Evolutionary conservation across 2,329 filamentous ascomycete species (phyloP).

Genomic region (Calonectria pseudoreteaudii): DNA sequence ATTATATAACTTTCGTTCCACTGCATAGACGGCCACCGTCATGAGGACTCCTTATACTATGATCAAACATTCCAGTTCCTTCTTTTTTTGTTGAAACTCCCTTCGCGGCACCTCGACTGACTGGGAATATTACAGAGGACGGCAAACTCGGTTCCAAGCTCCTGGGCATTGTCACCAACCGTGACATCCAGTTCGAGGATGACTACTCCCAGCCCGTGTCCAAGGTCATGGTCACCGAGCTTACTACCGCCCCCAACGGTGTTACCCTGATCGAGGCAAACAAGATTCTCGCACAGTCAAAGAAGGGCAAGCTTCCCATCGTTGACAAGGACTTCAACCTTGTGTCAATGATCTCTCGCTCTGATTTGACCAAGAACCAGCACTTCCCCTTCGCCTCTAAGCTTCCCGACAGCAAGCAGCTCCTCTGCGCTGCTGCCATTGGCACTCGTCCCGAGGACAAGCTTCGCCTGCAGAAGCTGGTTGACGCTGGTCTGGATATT

Average conservation of each 20-base stretch:
- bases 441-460: slow-evolving; percentile 97
- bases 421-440: slow-evolving; percentile 94
- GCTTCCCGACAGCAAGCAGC: slow-evolving; percentile 95
- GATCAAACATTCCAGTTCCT: slow-evolving; percentile 42
- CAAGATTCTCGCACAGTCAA: slow-evolving; percentile 90
- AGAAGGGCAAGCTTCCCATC: slow-evolving; percentile 98
- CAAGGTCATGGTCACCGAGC: slow-evolving; percentile 94
- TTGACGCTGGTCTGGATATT: slow-evolving; percentile 94
- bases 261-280: slow-evolving; percentile 91
- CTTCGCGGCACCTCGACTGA: slow-evolving; percentile 36
- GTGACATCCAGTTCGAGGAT: slow-evolving; percentile 97
- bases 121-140: slow-evolving; percentile 70
- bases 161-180: slow-evolving; percentile 95
- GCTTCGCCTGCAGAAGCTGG: slow-evolving; percentile 83
- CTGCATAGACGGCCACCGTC: slow-evolving; percentile 83
- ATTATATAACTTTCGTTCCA: slow-evolving; percentile 99
- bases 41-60: slow-evolving; percentile 74
- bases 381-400: slow-evolving; percentile 98
- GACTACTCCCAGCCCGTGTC: slow-evolving; percentile 79
- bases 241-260: slow-evolving; percentile 87
- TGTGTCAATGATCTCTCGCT: slow-evolving; percentile 91
- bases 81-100: slow-evolving; percentile 25
- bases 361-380: slow-evolving; percentile 98
- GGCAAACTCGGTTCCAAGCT: slow-evolving; percentile 96
- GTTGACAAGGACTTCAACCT: slow-evolving; percentile 87